A percentile compares a stretch with the other conserved stretches of the same genome.
phyloP scores from a whole-genome alignment of 2,329 filamentous ascomycete genomes.

The Pseudogymnoascus sp. region DNA sequence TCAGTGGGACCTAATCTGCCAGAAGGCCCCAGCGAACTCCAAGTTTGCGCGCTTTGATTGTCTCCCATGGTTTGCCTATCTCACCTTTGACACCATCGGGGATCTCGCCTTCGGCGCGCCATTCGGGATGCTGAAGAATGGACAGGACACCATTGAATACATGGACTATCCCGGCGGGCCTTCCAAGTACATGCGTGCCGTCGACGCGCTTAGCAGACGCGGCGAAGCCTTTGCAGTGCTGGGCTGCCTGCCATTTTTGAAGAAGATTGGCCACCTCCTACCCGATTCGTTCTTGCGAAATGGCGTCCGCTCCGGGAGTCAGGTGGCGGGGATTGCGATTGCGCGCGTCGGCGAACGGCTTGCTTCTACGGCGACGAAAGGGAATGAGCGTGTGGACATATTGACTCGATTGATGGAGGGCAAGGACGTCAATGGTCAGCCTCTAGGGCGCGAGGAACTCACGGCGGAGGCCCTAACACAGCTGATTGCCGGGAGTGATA shows the following conservation, averaged over 20 bases:
- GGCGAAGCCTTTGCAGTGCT: conserved; percentile 76
- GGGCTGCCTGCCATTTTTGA: conserved; percentile 62
- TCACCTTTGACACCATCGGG: conserved; percentile 33
- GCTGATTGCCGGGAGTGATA: conserved; percentile 68
- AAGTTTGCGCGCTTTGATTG: conserved; percentile 64
- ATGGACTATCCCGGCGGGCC: conserved; percentile 55
- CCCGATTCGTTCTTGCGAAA: conserved; percentile 71
- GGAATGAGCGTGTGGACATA: conserved; percentile 62
- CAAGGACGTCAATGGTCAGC: conserved; percentile 66
- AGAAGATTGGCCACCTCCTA: conserved; percentile 67
- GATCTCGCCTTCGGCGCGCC: conserved; percentile 37
- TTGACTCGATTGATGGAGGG: conserved; percentile 79
- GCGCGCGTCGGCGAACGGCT: conserved; percentile 68
- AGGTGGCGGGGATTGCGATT: conserved; percentile 77
- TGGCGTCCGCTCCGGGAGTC: conserved; percentile 63
- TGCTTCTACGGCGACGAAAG: conserved; percentile 49
- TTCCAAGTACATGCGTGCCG: conserved; percentile 62
- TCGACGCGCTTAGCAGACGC: conserved; percentile 79
- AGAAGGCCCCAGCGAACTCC: conserved; percentile 33
- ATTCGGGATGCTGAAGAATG: conserved; percentile 28
- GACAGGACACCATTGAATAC: conserved; percentile 36
- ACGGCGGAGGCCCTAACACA: conserved; percentile 83
- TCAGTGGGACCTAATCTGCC: conserved; percentile 60
- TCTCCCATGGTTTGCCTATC: conserved; percentile 48
- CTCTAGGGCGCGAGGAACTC: conserved; percentile 65